A percentile compares a stretch with the other conserved stretches of the same genome.
phyloP scores from a whole-genome alignment of 768 basidiomycete genomes.

The Boletus vinaceobasis region DNA sequence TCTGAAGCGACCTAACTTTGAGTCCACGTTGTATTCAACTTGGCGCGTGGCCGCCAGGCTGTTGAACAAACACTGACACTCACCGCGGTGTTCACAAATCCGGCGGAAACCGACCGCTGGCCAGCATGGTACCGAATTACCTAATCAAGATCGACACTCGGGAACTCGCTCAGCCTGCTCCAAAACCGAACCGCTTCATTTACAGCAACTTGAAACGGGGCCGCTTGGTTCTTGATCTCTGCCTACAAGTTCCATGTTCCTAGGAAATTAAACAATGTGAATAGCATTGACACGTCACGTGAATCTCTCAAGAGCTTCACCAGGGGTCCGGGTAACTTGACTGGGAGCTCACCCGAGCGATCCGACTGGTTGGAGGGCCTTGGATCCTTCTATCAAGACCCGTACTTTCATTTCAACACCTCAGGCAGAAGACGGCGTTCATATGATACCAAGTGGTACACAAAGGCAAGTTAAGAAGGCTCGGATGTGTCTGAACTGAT shows the following conservation, averaged over 20 bases:
- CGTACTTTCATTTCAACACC: constrained; percentile 14
- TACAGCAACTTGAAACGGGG: neutral
- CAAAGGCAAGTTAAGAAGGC: neutral
- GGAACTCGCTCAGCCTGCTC: too few relatives aligned
- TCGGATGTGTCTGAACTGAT: neutral
- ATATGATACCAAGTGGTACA: constrained; percentile 8
- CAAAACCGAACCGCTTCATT: neutral
- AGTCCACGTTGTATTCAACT: constrained; percentile 17
- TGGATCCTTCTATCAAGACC: neutral
- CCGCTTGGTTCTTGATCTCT: neutral
- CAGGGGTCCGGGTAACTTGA: neutral
- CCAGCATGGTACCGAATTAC: constrained; percentile 15
- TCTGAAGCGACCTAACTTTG: constrained; percentile 20
- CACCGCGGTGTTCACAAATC: constrained; percentile 8
- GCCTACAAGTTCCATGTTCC: neutral
- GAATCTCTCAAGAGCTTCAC: neutral
- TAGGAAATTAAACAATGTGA: constrained; percentile 8
- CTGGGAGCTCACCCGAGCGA: neutral
- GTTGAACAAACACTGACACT: neutral
- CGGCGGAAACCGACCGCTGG: constrained; percentile 20
- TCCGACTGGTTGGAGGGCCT: neutral
- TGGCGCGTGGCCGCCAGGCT: constrained; percentile 17
- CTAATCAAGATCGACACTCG: constrained; percentile 26
- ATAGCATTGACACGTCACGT: neutral
- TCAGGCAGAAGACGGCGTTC: constrained; percentile 16